These are phyloP conservation scores for Ailanthus altissimus DNA, from an alignment of 345 rosid species.

Conservation along the genomic window DNA sequence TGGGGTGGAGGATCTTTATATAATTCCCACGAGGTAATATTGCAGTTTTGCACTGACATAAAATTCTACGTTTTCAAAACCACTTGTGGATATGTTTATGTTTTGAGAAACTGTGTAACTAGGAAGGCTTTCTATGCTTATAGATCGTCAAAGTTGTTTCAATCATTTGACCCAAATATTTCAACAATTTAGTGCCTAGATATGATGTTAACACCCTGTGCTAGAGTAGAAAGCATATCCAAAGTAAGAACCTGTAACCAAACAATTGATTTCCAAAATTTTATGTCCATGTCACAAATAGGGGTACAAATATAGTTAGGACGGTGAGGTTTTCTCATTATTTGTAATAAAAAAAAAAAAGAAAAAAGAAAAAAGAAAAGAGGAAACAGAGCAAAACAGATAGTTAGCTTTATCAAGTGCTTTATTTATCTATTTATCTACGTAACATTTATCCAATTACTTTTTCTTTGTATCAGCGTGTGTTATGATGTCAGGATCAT, in stretches of 20 bases:
- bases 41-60: conserved; percentile 47
- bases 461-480: conserved; percentile 23
- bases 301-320: no score
- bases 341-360: no score
- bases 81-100: conserved; percentile 69
- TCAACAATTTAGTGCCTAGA: neutral
- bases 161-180: neutral
- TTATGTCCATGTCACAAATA: no score
- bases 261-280: neutral
- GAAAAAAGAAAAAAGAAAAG: no score
- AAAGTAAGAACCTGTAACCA: neutral
- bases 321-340: no score
- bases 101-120: conserved; percentile 67
- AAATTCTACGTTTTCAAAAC: conserved; percentile 69
- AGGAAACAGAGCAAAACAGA: no score
- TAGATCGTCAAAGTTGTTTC: neutral
- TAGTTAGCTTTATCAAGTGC: no score
- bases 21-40: conserved; percentile 56
- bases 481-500: conserved; percentile 53
- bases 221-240: neutral
- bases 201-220: neutral
- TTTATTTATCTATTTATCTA: no score
- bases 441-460: conserved; percentile 29
- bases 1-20: conserved; percentile 73
- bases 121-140: conserved; percentile 27